Evolutionary conservation across 2,329 filamentous ascomycete genomes (phyloP).

Genomic region (Myotisia sp.): DNA sequence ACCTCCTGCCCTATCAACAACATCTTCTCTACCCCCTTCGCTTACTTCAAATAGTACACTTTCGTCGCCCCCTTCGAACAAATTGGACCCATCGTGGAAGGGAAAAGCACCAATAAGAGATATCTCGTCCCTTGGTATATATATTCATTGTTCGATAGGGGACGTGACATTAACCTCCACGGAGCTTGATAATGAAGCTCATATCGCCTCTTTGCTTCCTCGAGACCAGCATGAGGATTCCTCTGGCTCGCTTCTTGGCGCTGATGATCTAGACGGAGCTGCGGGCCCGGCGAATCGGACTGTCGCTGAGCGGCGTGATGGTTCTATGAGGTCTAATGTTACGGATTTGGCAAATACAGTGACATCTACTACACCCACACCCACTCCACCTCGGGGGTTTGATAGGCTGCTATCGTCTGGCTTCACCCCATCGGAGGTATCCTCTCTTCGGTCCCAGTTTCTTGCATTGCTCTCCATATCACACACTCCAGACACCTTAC

Average conservation of each 20-base stretch:
- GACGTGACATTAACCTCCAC: constrained; percentile 51
- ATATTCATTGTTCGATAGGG: constrained; percentile 88
- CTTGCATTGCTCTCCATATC: constrained; percentile 66
- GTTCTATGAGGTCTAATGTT: no score
- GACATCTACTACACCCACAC: constrained; percentile 28
- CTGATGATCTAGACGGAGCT: constrained; percentile 4
- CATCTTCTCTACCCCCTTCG: background rate
- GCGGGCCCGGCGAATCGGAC: constrained; percentile 1
- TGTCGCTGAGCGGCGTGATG: background rate
- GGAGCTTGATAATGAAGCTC: constrained; percentile 57
- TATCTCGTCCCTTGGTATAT: constrained; percentile 41
- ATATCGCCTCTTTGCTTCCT: constrained; percentile 17
- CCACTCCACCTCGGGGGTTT: constrained; percentile 60
- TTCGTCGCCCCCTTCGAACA: no score
- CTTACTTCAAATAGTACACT: background rate
- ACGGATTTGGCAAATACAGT: no score
- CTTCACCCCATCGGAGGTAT: constrained; percentile 70
- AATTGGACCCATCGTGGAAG: constrained; percentile 33
- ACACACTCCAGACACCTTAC: constrained; percentile 81
- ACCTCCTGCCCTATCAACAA: no score
- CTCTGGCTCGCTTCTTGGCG: background rate
- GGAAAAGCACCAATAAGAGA: constrained; percentile 45
- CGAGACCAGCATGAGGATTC: constrained; percentile 9
- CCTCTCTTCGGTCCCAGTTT: constrained; percentile 76
- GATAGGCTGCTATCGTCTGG: constrained; percentile 69